These are phyloP conservation scores for Choiromyces venosus DNA, from an alignment of 495 filamentous ascomycete genomes.

Conservation along the genomic window DNA sequence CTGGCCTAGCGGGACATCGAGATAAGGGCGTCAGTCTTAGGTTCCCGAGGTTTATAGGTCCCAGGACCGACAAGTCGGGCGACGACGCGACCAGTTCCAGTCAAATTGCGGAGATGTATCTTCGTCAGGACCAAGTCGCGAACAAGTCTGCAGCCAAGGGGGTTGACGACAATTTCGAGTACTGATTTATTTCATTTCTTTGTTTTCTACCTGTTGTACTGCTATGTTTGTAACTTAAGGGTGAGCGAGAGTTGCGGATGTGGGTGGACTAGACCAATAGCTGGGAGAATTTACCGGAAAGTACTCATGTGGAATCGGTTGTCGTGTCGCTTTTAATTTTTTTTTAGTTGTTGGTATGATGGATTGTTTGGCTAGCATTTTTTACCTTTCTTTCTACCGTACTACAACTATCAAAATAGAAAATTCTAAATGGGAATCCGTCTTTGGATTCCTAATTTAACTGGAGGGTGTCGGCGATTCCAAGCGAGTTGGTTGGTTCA, in stretches of 20 bases:
- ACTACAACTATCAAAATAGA: neutral
- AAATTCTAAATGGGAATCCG: neutral
- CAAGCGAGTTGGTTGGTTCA: too few species aligned
- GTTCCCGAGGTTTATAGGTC: slow-evolving; percentile 86
- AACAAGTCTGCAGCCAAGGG: slow-evolving; percentile 64
- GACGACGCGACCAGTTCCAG: slow-evolving; percentile 79
- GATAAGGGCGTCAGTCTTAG: slow-evolving; percentile 76
- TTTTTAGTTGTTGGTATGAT: neutral
- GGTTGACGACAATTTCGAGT: slow-evolving; percentile 98
- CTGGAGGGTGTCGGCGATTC: neutral
- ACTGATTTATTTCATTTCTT: slow-evolving; percentile 50
- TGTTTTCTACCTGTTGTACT: neutral
- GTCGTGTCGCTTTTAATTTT: too few species aligned
- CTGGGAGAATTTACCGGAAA: neutral
- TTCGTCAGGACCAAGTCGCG: slow-evolving; percentile 79
- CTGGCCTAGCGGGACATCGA: slow-evolving; percentile 59
- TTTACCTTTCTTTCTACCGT: neutral
- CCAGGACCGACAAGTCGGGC: slow-evolving; percentile 87
- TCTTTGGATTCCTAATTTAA: neutral
- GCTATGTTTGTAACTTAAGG: neutral
- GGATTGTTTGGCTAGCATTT: neutral
- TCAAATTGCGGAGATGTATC: slow-evolving; percentile 93
- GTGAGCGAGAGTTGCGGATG: neutral
- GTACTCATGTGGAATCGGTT: neutral
- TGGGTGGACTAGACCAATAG: neutral